Base-by-base conservation (phyloP, 352 stramenopile genomes). In the Stramenopiles sp. region DNA sequence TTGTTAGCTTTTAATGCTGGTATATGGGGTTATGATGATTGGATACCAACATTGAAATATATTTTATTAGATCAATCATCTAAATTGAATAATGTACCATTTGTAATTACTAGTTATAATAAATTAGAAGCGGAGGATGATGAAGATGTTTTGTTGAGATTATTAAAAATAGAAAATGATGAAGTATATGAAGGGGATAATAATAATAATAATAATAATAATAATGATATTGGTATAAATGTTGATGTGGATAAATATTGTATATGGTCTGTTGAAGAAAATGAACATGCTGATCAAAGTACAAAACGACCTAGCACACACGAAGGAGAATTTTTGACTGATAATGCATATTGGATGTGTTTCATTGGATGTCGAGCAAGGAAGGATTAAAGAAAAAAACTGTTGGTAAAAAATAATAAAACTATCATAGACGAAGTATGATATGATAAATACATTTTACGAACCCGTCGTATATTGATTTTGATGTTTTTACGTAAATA, bases 11-110 rank as follows among this genome's bases (percentile, higher is more conserved):
- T 93, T 79, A 93, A 94, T 73, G 89, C 89, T 13, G 89, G 89
- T 0, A 87, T 94, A 31, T 94, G 89, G 89, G 89, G 89, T 53
- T 94, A 94, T 80, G 88, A 94, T 80, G 84, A 92, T 80, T 94
- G 89, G 89, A 78, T 90, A 6, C 88, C 88, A 29, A 89, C 88
- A 27, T 85, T 94, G 30, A 79, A 80, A 73, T 80, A 90, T 53
- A 86, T 93, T 77, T 83, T 92, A 63, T 81, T 83, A 32, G 84
- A 85, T 29, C 82, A 89, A 20, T 79, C 82, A 30, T 53, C 38
- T 13, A 53, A 53, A 4, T 53, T 53, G 13, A 53, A 53, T 53
- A 1, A 30, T 0, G 84, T 86, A 38, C 88, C 88, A 31, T 81
- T 92, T 63, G 79, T 94, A 73, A 84, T 94, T 78, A 94, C 89